Percentiles rank a stretch among this genome's conserved stretches.
Conservation (phyloP, 768 basidiomycete species). For the Dioszegia crocea region DNA sequence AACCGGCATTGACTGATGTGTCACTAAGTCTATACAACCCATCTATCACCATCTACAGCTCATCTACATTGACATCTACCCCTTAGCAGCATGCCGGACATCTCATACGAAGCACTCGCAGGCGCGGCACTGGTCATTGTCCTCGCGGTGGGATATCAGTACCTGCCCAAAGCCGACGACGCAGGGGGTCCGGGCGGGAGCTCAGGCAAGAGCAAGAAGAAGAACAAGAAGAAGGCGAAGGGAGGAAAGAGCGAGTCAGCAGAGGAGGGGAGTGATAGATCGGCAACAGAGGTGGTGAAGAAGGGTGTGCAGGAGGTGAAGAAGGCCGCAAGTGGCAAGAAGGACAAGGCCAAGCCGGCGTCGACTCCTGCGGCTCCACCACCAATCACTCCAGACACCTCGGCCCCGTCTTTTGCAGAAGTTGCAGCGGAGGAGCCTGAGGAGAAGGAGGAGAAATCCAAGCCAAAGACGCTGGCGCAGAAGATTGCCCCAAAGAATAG, state of each 20-base stretch:
- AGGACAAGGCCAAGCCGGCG: background rate
- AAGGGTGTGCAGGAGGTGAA: background rate
- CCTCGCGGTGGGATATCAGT: constrained; percentile 36
- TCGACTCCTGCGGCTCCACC: background rate
- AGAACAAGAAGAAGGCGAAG: constrained; percentile 28
- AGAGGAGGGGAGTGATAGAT: background rate
- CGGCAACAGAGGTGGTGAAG: background rate
- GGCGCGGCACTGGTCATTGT: constrained; percentile 34
- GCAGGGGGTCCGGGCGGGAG: background rate
- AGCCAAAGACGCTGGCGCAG: constrained; percentile 40
- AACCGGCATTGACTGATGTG: background rate
- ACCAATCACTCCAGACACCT: background rate
- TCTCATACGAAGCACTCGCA: constrained; percentile 40
- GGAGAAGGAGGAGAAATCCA: background rate
- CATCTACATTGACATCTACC: background rate
- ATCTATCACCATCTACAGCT: background rate
- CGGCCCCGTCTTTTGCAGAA: background rate
- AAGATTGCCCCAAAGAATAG: constrained; percentile 32
- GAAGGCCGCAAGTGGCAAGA: background rate
- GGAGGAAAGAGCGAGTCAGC: background rate
- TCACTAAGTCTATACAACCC: constrained; percentile 10
- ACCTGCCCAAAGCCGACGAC: constrained; percentile 15
- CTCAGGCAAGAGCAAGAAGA: constrained; percentile 22
- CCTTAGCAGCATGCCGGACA: constrained; percentile 36
- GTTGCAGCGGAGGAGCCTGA: constrained; percentile 1